These are phyloP conservation scores for Cruciata laevipes DNA, from an alignment of 257 asterid species.

Conservation along the genomic window DNA sequence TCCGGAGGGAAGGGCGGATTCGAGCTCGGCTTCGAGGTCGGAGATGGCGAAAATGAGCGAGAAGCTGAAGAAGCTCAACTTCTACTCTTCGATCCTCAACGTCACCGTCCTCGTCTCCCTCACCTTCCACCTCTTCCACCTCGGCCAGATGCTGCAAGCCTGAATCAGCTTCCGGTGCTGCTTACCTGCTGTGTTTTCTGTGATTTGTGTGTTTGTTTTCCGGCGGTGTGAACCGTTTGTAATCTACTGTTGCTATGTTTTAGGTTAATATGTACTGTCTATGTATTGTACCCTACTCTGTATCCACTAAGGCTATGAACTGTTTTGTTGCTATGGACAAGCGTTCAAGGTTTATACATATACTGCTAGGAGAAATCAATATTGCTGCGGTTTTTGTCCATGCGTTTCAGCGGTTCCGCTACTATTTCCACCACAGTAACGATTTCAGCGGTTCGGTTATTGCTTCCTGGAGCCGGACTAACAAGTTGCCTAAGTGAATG, in stretches of 20 bases:
- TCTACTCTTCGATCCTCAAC: conserved; percentile 63
- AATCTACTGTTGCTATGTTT: neutral
- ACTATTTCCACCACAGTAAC: no score
- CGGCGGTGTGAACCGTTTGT: neutral
- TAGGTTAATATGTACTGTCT: neutral
- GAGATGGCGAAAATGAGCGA: conserved; percentile 26
- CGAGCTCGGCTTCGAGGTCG: conserved; percentile 16
- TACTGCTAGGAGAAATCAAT: no score
- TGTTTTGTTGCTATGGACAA: no score
- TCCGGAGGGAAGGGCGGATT: conserved; percentile 6
- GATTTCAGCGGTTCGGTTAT: no score
- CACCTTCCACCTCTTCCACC: conserved; percentile 52
- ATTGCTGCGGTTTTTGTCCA: no score
- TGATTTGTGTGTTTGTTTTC: neutral
- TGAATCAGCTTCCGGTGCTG: neutral
- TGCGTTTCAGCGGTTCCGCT: no score
- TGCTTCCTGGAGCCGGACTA: no score
- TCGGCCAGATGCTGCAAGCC: conserved; percentile 33
- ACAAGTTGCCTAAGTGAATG: no score
- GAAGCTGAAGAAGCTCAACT: conserved; percentile 40
- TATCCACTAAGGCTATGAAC: no score
- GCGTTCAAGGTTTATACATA: no score
- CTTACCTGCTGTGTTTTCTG: neutral
- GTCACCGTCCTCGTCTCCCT: conserved; percentile 42
- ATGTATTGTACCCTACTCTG: no score